Base-by-base conservation (phyloP, 164 flowering plant species). In the Umbellularia californica region DNA sequence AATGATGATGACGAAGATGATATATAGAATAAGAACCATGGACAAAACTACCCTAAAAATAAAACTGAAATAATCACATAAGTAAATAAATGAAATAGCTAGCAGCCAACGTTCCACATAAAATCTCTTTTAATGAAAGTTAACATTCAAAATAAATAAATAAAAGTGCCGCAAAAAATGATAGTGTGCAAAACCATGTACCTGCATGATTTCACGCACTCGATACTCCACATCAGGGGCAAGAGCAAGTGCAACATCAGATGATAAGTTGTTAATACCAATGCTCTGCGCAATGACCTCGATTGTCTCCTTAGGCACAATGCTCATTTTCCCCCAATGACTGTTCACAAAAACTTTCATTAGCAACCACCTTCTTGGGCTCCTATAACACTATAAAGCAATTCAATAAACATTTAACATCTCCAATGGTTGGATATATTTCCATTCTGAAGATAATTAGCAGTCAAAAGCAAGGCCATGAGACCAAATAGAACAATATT, bases 141-240 rank as follows among this genome's bases (percentile, higher is more conserved):
- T 13, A 52, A 17, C 58, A 52, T 52, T 14, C 17, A 1, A 52
- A 52, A 51, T 7, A 51, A 13, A 51, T 13, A 51, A 52, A 52
- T 14, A 52, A 13, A 52, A 0, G 58, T 14, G 58, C 13, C 0
- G 0, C 5, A 55, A 2, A 55, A 55, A 60, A 60, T 5, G 23
- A 22, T 60, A n/a, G 23, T 22, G 13, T 22, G 69, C 69, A 67
- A 14, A 30, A 15, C 15, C 6, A 30, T 14, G 30, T 78, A 88
- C 99, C 97, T 95, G 99, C 97, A 93, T 93, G 69, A 94, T 88
- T 77, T 92, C 99, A 0, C 97, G 97, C 60, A 95, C 79, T 2
- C 97, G 95, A 76, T 93, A 96, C 82, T 96, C 98, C 17, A 96
- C 95, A 84, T 96, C 98, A 47, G 95, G 90, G 71, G 98, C 97